Evolutionary conservation across 148 eudicot genomes (phyloP), one percentile per base, ranked within the genome.

Genomic region (Amaranthus cruentus): DNA sequence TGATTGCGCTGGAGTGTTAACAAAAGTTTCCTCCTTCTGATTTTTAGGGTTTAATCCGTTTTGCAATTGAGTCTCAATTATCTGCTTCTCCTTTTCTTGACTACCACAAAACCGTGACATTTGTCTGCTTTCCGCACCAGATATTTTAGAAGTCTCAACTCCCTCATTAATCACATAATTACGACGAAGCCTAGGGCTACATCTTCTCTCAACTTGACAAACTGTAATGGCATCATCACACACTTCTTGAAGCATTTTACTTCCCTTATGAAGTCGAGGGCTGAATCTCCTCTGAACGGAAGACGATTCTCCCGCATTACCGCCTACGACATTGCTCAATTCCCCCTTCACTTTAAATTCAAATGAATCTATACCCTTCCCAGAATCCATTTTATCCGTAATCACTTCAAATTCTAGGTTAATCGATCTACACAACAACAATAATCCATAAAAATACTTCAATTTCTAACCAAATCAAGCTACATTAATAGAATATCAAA

Each of bases 181-280:
- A 6, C 14, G 43, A 47, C 51, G 58, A 57, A 78, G 76, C 76
- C 81, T 73, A 11, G 81, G 81, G 68, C 81, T 78, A 44, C 66
- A n/a, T 44, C 81, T 78, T 21, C 67, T 78, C 62, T 62, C 57
- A 47, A 64, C 11, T 11, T 28, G 57, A 15, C 44, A 3, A 7
- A 42, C 44, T 1, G n/a, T 51, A 50, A 13, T 9, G 13, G n/a
- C 47, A 18, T 12, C 65, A 18, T 10, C 48, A 56, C 64, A 1
- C 52, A 10, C 60, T 43, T 44, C 58, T 4, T 13, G n/a, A 7
- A 0, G 46, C 28, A 28, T 10, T 4, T 14, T 43, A 14, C n/a
- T 66, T 44, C 53, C 21, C 9, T 70, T 43, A 43, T 2, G 68
- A 64, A 73, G 38, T n/a, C 76, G 28, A 3, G 70, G 44, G 18